Base-by-base conservation (phyloP, 108 stramenopile species). In the Epithemia pelagica region DNA sequence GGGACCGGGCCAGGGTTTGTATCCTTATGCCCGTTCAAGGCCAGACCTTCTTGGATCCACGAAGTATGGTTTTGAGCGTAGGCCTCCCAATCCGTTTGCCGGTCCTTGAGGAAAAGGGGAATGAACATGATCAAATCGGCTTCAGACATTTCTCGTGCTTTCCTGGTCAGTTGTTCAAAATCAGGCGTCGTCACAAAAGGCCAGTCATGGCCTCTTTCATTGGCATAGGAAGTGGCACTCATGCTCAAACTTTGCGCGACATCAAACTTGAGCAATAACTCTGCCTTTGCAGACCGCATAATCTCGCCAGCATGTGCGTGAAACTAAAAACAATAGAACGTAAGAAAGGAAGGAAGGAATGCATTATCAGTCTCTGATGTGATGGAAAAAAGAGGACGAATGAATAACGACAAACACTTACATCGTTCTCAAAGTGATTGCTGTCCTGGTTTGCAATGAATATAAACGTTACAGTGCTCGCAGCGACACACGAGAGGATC, bases 31-130 rank as follows among this genome's bases (percentile, higher is more conserved):
- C 37, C 37, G 37, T 15, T 46, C 37, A 46, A 2, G 28, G 59
- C 59, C 28, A 63, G 33, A 21, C 33, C 62, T 21, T 66, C 20
- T 52, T 53, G 22, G 5, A 66, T 27, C 65, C 65, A 66, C n/a
- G 7, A 52, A 21, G 46, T 15, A 31, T 66, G 53, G 46, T 66
- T 23, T 32, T 55, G 54, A 20, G 65, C 52, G 53, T 66, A 66
- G 2, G 18, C 29, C 21, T 66, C 65, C 65, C 65, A 66, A 25
- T 55, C 27, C 27, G 51, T 1, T 53, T 31, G 37, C 37, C 5
- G 15, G 37, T 5, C 15, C 37, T 46, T 46, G 37, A 46, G 37
- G 37, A 46, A 46, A 5, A 46, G 15, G 5, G 37, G 37, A 46
- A 46, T 15, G 15, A 46, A 46, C 37, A 46, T 46, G 37, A 46